Percentiles rank a stretch among this genome's conserved stretches.
Evolutionary conservation across 345 rosid genomes (phyloP).

Genomic region (Rhizophora apiculata): DNA sequence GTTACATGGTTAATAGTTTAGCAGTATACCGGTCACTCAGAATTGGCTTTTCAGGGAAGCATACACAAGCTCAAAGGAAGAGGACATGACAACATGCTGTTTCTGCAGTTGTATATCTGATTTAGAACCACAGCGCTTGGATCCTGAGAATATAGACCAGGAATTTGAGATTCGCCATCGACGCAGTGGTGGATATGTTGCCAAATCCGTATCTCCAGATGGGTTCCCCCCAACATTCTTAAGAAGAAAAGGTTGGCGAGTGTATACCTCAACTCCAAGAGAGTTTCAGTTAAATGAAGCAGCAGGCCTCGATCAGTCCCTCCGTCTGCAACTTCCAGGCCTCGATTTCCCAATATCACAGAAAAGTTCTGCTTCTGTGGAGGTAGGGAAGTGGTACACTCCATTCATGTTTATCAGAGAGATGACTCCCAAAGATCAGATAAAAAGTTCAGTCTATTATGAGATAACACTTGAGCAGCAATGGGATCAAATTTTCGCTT

Average conservation of each 20-base stretch:
- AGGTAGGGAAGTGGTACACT: conserved; percentile 25
- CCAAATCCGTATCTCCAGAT: conserved; percentile 7
- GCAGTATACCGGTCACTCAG: no score
- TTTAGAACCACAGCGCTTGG: conserved; percentile 6
- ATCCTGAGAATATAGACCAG: conserved; percentile 11
- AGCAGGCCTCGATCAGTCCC: conserved; percentile 13
- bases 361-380: background rate
- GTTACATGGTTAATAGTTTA: no score
- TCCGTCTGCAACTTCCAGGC: conserved; percentile 16
- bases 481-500: conserved; percentile 12
- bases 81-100: conserved; percentile 20
- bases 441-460: conserved; percentile 14
- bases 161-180: conserved; percentile 7
- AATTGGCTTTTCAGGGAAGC: conserved; percentile 14
- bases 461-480: conserved; percentile 19
- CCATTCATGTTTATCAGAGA: conserved; percentile 26
- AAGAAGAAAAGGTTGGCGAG: conserved; percentile 18
- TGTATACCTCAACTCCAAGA: conserved; percentile 4
- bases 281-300: conserved; percentile 22
- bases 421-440: conserved; percentile 4
- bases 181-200: conserved; percentile 1
- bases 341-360: conserved; percentile 10
- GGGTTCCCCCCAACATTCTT: conserved; percentile 18
- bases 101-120: conserved; percentile 1
- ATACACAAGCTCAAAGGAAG: conserved; percentile 10